phyloP scores from a whole-genome alignment of 164 flowering plant species.

The Sedum album region DNA sequence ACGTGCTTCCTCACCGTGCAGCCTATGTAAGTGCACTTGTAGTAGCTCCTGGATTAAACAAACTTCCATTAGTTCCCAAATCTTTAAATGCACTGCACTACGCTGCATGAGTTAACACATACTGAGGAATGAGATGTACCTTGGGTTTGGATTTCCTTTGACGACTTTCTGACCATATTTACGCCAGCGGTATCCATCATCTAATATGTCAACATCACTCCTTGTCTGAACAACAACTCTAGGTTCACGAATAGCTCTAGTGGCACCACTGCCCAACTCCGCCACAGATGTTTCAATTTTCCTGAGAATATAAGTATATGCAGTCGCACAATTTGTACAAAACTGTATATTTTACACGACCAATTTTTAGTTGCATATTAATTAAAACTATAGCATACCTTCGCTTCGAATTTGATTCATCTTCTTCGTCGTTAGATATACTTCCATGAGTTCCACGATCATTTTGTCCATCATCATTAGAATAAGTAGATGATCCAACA shows the following conservation, averaged over 20 bases:
- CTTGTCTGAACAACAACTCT: background rate
- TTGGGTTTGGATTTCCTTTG: background rate
- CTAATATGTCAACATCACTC: background rate
- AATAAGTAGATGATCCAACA: background rate
- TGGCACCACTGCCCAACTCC: background rate
- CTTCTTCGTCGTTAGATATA: background rate
- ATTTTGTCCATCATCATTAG: background rate
- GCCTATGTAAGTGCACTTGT: background rate
- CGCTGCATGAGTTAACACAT: background rate
- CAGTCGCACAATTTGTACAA: too few species aligned
- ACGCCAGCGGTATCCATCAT: background rate
- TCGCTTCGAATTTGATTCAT: background rate
- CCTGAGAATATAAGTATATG: background rate
- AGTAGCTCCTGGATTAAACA: background rate
- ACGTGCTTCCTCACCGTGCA: background rate
- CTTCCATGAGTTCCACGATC: too few species aligned
- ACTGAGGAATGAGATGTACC: background rate
- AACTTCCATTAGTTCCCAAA: background rate
- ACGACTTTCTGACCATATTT: background rate
- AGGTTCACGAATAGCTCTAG: background rate
- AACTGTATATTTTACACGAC: background rate
- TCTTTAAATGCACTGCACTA: too few species aligned
- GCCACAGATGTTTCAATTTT: background rate
- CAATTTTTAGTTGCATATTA: background rate
- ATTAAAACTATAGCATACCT: background rate